Base-by-base conservation (phyloP, 2,329 filamentous ascomycete genomes). In the Cercospora sp. region DNA sequence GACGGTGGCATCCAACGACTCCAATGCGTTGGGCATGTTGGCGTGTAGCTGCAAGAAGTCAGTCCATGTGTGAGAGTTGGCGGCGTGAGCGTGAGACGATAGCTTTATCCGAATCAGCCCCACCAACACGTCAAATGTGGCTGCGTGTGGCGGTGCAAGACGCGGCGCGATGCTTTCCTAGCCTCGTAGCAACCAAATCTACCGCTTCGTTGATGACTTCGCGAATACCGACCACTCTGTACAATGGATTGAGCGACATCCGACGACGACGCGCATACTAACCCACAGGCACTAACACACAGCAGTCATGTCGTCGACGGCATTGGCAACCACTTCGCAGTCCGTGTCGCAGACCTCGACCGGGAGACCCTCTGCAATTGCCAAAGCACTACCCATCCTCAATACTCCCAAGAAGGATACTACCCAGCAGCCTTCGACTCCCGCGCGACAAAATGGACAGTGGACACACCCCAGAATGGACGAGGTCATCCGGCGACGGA, bases 381-480 rank as follows among this genome's bases (percentile, higher is more conserved):
- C 51, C 49, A 57, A 58, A 58, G 62, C 49, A 43, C 30, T 64
- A 4, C 62, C 62, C 62, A 64, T 45, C 21, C 32, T 55, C 18
- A 53, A 5, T 16, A 67, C 37, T 13, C 68, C 70, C 51, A 69
- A 68, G n/a, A 74, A 71, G 24, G 68, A 72, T 5, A 67, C 72
- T 21, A 5, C n/a, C n/a, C 28, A 24, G 32, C 61, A 32, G 28
- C 51, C 69, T 26, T 71, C 69, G 8, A 76, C 76, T 7, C 77
- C 82, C 3, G 94, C 94, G 65, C 92, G 90, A 77, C 53, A 67
- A 12, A 30, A 53, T 21, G 68, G 71, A 60, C 59, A 63, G 70
- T 99, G 95, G 94, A 88, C 89, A 76, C 95, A 99, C 79, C 95
- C 95, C 37, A 89, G 90, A 71, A 86, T 97, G 72, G 87, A 93